Evolutionary conservation across 1,284 basidiomycete species (phyloP).

Genomic region (Volvariella surrecta): DNA sequence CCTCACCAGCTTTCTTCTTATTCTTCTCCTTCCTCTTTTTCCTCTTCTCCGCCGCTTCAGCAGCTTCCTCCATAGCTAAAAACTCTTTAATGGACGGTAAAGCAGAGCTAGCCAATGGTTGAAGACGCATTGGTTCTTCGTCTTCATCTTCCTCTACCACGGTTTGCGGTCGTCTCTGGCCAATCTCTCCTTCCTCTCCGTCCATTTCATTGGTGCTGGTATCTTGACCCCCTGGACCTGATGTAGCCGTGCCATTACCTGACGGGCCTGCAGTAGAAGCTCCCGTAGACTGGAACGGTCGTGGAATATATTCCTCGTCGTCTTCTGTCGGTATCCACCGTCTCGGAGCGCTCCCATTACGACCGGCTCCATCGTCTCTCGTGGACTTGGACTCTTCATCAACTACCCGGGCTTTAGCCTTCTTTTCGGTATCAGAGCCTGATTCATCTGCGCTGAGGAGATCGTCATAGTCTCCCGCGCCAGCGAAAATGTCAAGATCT

Average conservation of each 20-base stretch:
- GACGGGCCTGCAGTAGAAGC: background rate
- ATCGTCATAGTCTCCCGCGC: slow-evolving; percentile 76
- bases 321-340: slow-evolving; percentile 17
- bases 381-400: slow-evolving; percentile 3
- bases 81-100: slow-evolving; percentile 77
- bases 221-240: too few species aligned
- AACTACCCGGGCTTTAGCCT: slow-evolving; percentile 3
- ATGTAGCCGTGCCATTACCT: background rate
- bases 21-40: slow-evolving; percentile 69
- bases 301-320: slow-evolving; percentile 4
- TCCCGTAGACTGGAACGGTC: slow-evolving; percentile 1
- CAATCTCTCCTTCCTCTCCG: slow-evolving; percentile 15
- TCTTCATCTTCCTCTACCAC: slow-evolving; percentile 36
- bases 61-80: slow-evolving; percentile 64
- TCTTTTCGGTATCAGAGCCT: slow-evolving; percentile 24
- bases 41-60: slow-evolving; percentile 53
- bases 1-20: slow-evolving; percentile 25
- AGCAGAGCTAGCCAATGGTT: slow-evolving; percentile 63
- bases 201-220: slow-evolving; percentile 24
- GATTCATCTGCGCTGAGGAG: slow-evolving; percentile 52
- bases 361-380: too few species aligned
- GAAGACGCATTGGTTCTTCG: slow-evolving; percentile 39
- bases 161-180: too few species aligned
- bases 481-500: slow-evolving; percentile 79
- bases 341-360: too few species aligned